Base-by-base conservation (phyloP, 2,329 filamentous ascomycete species). In the Colletotrichum nymphaeae region DNA sequence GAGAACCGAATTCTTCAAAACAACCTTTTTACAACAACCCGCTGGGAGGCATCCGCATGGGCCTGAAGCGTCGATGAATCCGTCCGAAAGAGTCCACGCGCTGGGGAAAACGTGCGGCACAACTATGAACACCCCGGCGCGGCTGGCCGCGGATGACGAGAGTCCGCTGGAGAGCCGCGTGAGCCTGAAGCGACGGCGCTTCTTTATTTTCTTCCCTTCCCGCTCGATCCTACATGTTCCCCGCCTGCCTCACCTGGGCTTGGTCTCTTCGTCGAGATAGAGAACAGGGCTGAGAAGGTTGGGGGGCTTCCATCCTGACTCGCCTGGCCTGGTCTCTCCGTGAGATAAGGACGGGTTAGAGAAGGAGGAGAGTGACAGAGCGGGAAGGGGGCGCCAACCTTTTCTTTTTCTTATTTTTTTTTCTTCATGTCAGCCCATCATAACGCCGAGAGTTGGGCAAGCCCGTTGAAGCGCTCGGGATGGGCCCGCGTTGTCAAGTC, bases 401-500 rank as follows among this genome's bases (percentile, higher is more conserved):
- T 42, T 59, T 53, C 14, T 35, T 58, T 52, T 56, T 19, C 30
- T 30, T 60, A 63, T 63, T 74, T 74, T 67, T 24, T 24, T 24
- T 24, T 24, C 2, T 67, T 57, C 30, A 73, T 71, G 26, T 49
- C 74, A 79, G 79, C 78, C 79, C 79, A 78, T 81, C 79, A 76
- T 75, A 81, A 81, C 76, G 80, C 80, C 80, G 80, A 81, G 79
- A 77, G 79, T 81, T 77, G 80, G 79, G 77, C 79, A 81, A 60
- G 63, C 75, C 78, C 72, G 53, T 63, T 77, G 78, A 79, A 77
- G 68, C 77, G 72, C 75, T 69, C 69, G 74, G 77, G 72, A 72
- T 63, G 58, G 62, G 30, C 24, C 46, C 24, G 30, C 32, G 58
- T 53, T 24, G 30, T 19, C 5, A 67, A 63, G 11, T 26, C 22